Evolutionary conservation across 441 rosid genomes (phyloP), one percentile per base, ranked within the genome.

Genomic region (Aquilaria agallochum): DNA sequence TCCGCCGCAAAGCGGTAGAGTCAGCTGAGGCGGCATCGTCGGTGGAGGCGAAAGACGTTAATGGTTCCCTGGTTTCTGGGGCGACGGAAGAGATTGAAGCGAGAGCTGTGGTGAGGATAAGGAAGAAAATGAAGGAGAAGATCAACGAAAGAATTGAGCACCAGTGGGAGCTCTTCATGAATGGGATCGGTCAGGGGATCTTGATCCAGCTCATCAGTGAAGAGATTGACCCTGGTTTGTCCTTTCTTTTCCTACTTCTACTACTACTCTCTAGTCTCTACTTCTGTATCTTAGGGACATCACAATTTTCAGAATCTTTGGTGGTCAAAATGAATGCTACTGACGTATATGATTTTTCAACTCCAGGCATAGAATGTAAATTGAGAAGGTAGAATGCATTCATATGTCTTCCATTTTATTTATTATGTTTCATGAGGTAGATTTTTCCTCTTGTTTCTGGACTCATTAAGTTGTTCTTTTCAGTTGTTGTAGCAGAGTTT

Each of bases 161-260:
- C 80, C 89, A 80, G 9, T 58, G 87, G 76, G 95, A 94, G 74
- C 77, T 77, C 62, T 72, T 89, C 36, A 64, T 87, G 68, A 90
- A 84, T 66, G 93, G 93, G 42, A 80, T 94, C 56, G 96, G 96
- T 50, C 89, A 72, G 62, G 96, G 97, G 68, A 83, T 94, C 78
- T 53, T 66, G 74, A 81, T 94, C 75, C 97, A 82, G 62, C 93
- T 94, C 47, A 72, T 91, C 60, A 87, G 97, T 73, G 94, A 89
- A 66, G 87, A 89, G 51, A 71, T 87, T 59, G 97, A 94, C 71
- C 87, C 92, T 72, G 96, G 99, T 94, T 71, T 58, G 85, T 58
- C 2, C 5, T 60, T 49, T 31, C 36, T 31, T 40, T 31, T 4
- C 47, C 11, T 20, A 0, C 7, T 4, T 4, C 15, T 9, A 54